Evolutionary conservation across 2,329 filamentous ascomycete genomes (phyloP), one percentile per base, ranked within the genome.

Genomic region (Colletotrichum magnum): DNA sequence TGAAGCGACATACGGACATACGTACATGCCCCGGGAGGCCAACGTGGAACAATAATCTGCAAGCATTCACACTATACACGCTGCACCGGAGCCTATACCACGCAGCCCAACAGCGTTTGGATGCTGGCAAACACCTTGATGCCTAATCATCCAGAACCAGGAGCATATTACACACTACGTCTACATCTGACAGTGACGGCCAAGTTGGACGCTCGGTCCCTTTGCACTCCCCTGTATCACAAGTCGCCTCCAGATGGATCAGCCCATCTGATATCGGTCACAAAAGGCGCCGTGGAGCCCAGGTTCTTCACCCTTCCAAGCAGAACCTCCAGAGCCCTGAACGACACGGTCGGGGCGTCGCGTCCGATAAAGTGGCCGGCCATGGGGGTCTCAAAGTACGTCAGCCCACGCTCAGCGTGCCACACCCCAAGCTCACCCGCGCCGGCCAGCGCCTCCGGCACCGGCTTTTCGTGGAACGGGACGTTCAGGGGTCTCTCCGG

Each of bases 401-500:
- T 96, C 53, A 97, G 81, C 0, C 92, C 92, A 48, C 94, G 86
- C 84, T 97, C 94, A 0, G 89, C 91, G 74, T 92, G 89, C 24
- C 87, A 87, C 0, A 88, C 89, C 0, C 94, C 94, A 77, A 94
- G 84, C 2, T 92, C 84, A 2, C 93, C 93, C 1, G 86, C 84
- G 0, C 86, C 92, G 0, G 89, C 88, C 36, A 54, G 21, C 2
- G 63, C 3, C 9, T 18, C 57, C 24, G 86, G 76, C 15, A 82
- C 83, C 13, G 79, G 79, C 1, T 80, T 72, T 63, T 72, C 79
- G 24, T 85, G 80, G 63, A 86, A 71, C 0, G 92, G 92, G 0
- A 94, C 90, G 76, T 88, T 93, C 76, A 93, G 90, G 2, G 89
- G 88, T 58, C 89, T 85, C 1, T 77, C 76, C 0, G 93, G 93